Evolutionary conservation across 208 protist species (phyloP), one percentile per base, ranked within the genome.

Genomic region (Leishmania tropica): DNA sequence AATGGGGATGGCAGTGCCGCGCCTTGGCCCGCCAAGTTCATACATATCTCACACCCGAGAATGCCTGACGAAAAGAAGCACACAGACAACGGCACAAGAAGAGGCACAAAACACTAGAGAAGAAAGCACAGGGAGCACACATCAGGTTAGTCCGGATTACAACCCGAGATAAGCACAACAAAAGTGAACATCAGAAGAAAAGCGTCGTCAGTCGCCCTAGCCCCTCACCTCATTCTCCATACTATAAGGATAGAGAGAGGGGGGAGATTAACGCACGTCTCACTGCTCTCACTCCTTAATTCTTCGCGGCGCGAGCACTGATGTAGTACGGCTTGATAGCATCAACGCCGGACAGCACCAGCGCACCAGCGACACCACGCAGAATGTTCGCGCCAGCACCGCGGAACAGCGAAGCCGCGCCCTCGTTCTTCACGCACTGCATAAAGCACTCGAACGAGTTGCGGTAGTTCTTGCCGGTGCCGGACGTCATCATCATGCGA

Each of bases 401-500:
- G 70, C 87, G 89, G 85, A 94, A 92, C 78, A 95, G 85, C 31
- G 90, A 81, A 21, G 73, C 77, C 17, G 48, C 65, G 56, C 93
- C 91, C 85, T 94, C 91, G 45, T 88, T 85, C 84, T 90, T 93
- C 75, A 96, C 81, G 51, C 93, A 85, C 76, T 87, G 83, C 65
- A 75, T 78, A 74, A 92, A 86, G 87, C 91, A 95, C 74, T 93
- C 88, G 65, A 96, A 84, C 47, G 90, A 95, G 86, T 82, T 94
- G 76, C 90, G 89, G 86, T 96, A 95, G 83, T 92, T 93, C 75
- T 89, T 85, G 71, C 85, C 85, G 58, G 87, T 89, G 70, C 90
- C 89, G 35, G 93, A 93, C 79, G 90, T 94, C 91, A 99, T 99
- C 96, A 99, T 98, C 89, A 99, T 96, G 83, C 98, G 95, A 89